These are phyloP conservation scores for Echinochloa phyllopogon DNA, from an alignment of 176 grass and related monocot species.

Conservation along the genomic window DNA sequence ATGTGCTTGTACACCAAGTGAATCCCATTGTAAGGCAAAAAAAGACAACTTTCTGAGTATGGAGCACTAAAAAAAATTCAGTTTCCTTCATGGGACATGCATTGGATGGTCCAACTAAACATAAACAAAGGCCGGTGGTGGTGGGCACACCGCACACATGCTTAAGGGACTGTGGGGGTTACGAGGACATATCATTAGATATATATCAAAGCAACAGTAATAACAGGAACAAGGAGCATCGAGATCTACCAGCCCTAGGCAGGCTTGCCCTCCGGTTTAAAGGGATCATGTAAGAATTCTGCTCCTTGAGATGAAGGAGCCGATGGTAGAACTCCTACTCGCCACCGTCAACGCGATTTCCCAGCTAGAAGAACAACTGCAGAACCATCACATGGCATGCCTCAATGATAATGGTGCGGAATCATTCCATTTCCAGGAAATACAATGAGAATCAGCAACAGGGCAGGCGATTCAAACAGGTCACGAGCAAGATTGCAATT, in stretches of 20 bases:
- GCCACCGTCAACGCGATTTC: conserved; percentile 10
- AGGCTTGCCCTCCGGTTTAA: conserved; percentile 72
- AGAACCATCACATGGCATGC: conserved; percentile 26
- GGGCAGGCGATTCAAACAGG: conserved; percentile 15
- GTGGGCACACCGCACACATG: conserved; percentile 51
- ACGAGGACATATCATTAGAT: conserved; percentile 31
- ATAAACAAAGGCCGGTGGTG: conserved; percentile 42
- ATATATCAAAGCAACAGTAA: conserved; percentile 51
- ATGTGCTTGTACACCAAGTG: conserved; percentile 41
- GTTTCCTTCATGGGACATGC: conserved; percentile 26
- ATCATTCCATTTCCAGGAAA: neutral
- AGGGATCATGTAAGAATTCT: conserved; percentile 78
- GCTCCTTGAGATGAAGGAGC: conserved; percentile 29
- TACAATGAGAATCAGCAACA: neutral
- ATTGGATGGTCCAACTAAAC: conserved; percentile 45
- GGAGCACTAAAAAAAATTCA: conserved; percentile 21
- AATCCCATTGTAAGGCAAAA: conserved; percentile 38
- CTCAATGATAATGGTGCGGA: conserved; percentile 32
- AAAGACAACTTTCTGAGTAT: conserved; percentile 35
- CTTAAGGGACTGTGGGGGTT: conserved; percentile 28
- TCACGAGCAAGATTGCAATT: neutral
- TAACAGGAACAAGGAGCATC: conserved; percentile 29
- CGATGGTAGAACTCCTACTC: conserved; percentile 27
- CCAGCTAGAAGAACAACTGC: conserved; percentile 16
- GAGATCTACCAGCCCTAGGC: conserved; percentile 79